A percentile compares a stretch with the other conserved stretches of the same genome.
phyloP scores from a whole-genome alignment of 2,329 filamentous ascomycete species.

The Pestalotiopsis sp. region DNA sequence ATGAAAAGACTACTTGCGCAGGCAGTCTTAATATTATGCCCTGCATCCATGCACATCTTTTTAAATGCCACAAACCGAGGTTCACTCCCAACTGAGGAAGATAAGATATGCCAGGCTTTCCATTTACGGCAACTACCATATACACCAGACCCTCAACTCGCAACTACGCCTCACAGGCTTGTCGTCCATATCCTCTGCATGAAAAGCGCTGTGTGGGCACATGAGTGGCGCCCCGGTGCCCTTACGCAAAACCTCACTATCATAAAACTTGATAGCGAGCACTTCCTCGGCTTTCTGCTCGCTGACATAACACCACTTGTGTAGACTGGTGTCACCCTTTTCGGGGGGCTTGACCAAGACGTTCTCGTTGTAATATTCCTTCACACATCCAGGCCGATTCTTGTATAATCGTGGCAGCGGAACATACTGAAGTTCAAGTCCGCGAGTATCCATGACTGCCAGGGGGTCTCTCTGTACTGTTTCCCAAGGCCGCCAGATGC shows the following conservation, averaged over 20 bases:
- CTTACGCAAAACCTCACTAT: conserved; percentile 19
- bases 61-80: neutral
- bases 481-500: conserved; percentile 24
- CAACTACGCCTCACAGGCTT: conserved; percentile 1
- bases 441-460: conserved; percentile 19
- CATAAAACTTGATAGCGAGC: conserved; percentile 23
- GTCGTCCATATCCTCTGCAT: neutral
- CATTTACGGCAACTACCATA: neutral
- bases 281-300: conserved; percentile 23
- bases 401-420: conserved; percentile 13
- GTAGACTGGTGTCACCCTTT: conserved; percentile 15
- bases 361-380: conserved; percentile 9
- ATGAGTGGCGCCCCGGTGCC: neutral
- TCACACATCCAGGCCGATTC: conserved; percentile 13
- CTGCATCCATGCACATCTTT: neutral
- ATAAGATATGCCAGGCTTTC: neutral
- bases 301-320: conserved; percentile 22
- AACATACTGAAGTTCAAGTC: conserved; percentile 18
- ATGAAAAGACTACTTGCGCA: too few relatives aligned
- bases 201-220: conserved; percentile 11
- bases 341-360: conserved; percentile 14
- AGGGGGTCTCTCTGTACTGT: conserved; percentile 24
- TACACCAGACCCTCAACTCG: conserved; percentile 10
- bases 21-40: too few relatives aligned
- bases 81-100: too few relatives aligned